Percentiles rank a stretch among this genome's conserved stretches.
These are phyloP conservation scores for Rhizopogon rudus DNA, from an alignment of 768 basidiomycete genomes.

Conservation along the genomic window DNA sequence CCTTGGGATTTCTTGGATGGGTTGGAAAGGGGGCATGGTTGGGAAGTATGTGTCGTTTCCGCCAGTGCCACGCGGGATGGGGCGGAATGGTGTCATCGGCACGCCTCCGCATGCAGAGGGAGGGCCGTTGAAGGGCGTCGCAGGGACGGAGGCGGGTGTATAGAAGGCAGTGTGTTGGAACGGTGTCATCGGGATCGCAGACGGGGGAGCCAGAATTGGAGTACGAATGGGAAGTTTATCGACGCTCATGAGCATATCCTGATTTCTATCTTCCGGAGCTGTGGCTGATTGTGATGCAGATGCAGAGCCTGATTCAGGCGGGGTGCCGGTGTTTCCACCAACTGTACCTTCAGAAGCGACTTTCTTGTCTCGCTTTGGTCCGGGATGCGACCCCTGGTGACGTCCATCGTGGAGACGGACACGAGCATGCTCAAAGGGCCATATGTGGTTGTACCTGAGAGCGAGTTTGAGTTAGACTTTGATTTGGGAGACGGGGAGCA, in stretches of 20 bases:
- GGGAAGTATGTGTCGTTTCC: neutral
- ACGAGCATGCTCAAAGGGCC: constrained; percentile 95
- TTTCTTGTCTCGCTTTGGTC: constrained; percentile 17
- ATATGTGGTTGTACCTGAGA: constrained; percentile 89
- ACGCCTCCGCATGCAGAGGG: neutral
- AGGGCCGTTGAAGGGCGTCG: neutral
- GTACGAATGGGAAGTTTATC: neutral
- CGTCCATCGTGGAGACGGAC: constrained; percentile 56
- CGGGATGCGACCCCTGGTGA: constrained; percentile 24
- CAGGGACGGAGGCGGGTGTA: neutral
- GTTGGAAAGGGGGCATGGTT: too few relatives aligned
- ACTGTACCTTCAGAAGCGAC: neutral
- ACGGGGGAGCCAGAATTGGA: neutral
- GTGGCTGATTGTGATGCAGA: neutral
- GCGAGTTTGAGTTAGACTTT: neutral
- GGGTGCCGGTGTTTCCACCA: neutral
- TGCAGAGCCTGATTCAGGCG: neutral
- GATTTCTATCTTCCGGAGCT: neutral
- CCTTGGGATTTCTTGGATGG: neutral
- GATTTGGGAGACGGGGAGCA: neutral
- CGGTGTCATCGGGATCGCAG: neutral
- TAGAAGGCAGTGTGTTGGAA: neutral
- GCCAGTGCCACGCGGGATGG: neutral
- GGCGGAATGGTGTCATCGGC: neutral
- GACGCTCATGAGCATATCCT: neutral